phyloP scores from a whole-genome alignment of 1,284 basidiomycete genomes.

The Rhodotorula sp. region DNA sequence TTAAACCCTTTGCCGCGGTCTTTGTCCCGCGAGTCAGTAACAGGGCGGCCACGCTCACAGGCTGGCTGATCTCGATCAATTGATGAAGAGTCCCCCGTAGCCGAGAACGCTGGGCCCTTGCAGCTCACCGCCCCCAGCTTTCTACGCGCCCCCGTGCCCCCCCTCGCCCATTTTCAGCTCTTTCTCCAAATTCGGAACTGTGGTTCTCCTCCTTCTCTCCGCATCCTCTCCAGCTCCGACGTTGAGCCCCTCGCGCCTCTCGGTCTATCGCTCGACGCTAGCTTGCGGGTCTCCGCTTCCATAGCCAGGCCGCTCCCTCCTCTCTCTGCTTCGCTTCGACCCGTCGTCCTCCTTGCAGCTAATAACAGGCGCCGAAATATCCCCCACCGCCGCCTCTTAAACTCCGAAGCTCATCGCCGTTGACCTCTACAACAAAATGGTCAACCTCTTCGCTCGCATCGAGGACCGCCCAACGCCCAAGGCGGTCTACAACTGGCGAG shows the following conservation, averaged over 20 bases:
- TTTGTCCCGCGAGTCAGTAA: neutral
- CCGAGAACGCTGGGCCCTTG: too few relatives aligned
- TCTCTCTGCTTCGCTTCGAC: too few relatives aligned
- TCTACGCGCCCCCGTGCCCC: too few relatives aligned
- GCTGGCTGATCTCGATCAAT: too few relatives aligned
- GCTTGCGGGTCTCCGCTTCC: neutral
- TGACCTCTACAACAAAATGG: neutral
- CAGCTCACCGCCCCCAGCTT: too few relatives aligned
- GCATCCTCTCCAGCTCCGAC: neutral
- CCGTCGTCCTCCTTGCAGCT: too few relatives aligned
- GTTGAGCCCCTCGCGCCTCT: neutral
- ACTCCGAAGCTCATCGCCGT: neutral
- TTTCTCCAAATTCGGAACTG: neutral
- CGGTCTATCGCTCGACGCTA: neutral
- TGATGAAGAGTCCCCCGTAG: too few relatives aligned
- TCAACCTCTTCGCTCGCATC: constrained; percentile 3
- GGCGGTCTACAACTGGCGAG: constrained; percentile 54
- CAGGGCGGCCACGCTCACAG: too few relatives aligned
- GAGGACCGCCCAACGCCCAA: constrained; percentile 55
- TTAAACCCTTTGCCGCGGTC: neutral
- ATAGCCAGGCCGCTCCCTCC: neutral
- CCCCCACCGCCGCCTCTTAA: neutral
- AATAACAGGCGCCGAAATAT: neutral
- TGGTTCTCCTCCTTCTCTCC: constrained; percentile 2
- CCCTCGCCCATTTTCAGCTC: neutral